Evolutionary conservation across 2,329 filamentous ascomycete genomes (phyloP), one percentile per base, ranked within the genome.

Genomic region (Aspergillus sp.): DNA sequence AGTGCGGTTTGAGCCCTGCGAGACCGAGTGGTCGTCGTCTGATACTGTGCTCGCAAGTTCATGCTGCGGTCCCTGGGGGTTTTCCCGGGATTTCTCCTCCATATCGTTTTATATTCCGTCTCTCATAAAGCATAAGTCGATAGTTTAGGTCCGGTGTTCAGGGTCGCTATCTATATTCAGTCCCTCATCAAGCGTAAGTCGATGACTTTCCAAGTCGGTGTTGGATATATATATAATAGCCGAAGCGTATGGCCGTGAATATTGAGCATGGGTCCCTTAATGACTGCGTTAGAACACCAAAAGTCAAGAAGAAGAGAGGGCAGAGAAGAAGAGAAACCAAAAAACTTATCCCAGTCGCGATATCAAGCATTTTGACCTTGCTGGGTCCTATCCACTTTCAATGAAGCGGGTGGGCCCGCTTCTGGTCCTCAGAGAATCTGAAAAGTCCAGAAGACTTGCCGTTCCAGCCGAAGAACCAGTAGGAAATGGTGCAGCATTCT

Each of bases 11-110:
- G 57, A 61, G 19, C 34, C 31, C 9, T 48, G 59, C 15, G 68
- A 72, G 51, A 59, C 58, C 9, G 64, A 66, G 15, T 69, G 59
- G 47, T 64, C 46, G 8, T 69, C 61, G 17, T 61, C 57, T 17
- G 41, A 46, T n/a, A 19, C 25, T 25, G 7, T 15, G 22, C 47
- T 49, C 52, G 57, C 23, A 15, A 31, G 23, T 52, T 23, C 50
- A 17, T 30, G 46, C 5, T 54, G 23, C 28, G n/a, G 22, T 47
- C 19, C 55, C 51, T 13, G 54, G 19, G 19, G 19, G 19, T 19
- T 19, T 19, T 19, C 19, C 19, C 19, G 19, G 13, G 56, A 22
- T 15, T 58, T 62, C 17, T 61, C 59, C 47, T 43, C 57, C 63
- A 65, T 59, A 7, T 60, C 34, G 13, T 31, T 11, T 5, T 28